phyloP scores from a whole-genome alignment of 2,329 filamentous ascomycete species.

The Penicillium aurantiogriseum region DNA sequence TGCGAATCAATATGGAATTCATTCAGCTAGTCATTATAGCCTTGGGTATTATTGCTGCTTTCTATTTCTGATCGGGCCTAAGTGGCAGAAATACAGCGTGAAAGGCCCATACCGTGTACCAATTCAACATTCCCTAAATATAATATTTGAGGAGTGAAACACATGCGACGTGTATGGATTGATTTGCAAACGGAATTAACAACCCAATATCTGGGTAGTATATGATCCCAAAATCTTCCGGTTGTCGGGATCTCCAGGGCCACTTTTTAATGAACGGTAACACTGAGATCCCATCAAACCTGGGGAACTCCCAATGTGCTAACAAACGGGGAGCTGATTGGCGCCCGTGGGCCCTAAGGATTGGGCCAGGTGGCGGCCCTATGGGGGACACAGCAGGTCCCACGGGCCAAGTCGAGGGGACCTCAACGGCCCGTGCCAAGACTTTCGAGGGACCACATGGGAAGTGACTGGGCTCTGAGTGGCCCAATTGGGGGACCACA shows the following conservation, averaged over 20 bases:
- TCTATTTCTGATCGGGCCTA: background rate
- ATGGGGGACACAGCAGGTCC: background rate
- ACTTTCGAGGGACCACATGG: conserved; percentile 16
- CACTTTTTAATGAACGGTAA: background rate
- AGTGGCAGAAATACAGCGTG: too few relatives aligned
- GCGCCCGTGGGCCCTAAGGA: conserved; percentile 1
- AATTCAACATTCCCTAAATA: background rate
- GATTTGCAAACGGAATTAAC: conserved; percentile 9
- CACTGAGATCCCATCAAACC: conserved; percentile 14
- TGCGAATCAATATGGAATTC: background rate
- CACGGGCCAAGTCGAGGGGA: conserved; percentile 11
- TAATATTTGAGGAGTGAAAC: background rate
- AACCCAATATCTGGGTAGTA: background rate
- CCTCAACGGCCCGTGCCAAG: conserved; percentile 11
- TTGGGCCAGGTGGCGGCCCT: background rate
- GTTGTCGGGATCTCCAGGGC: background rate
- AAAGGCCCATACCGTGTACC: too few relatives aligned
- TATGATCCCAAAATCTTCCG: background rate
- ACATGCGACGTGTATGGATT: too few relatives aligned
- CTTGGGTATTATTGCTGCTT: background rate
- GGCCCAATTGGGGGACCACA: background rate
- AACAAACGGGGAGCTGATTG: conserved; percentile 16
- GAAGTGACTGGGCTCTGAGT: conserved; percentile 11
- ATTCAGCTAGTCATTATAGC: background rate
- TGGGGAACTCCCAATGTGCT: conserved; percentile 19